Evolutionary conservation across 169 alveolate species (phyloP).

Genomic region (Plasmodium gonderi): DNA sequence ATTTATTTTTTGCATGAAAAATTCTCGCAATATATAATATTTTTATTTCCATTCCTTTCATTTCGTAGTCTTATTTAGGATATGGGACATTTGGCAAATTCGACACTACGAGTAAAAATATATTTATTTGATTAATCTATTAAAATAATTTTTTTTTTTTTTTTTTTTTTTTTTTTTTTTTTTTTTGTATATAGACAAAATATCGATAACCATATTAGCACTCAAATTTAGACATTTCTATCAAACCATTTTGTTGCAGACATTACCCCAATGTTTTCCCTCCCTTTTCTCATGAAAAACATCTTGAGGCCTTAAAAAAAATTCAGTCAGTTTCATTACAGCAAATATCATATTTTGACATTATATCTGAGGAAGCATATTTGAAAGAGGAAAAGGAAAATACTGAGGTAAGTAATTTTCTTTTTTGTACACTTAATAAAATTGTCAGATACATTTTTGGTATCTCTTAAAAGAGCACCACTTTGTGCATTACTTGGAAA

Average conservation of each 20-base stretch:
- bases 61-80: constrained; percentile 62
- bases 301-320: constrained; percentile 65
- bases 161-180: not conserved
- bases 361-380: constrained; percentile 63
- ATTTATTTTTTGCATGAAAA: not conserved
- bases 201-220: not conserved
- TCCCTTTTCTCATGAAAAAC: constrained; percentile 53
- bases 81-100: constrained; percentile 73
- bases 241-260: constrained; percentile 7
- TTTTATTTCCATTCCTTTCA: not conserved
- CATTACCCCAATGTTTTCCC: constrained; percentile 58
- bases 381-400: constrained; percentile 59
- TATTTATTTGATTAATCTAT: not conserved
- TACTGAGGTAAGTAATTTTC: constrained; percentile 10
- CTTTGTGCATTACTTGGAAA: not conserved
- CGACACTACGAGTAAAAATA: constrained; percentile 61
- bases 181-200: not conserved
- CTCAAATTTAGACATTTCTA: not conserved
- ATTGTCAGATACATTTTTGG: not conserved
- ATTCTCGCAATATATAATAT: not conserved
- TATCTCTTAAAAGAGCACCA: not conserved
- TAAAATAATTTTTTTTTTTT: not conserved
- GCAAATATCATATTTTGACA: constrained; percentile 49
- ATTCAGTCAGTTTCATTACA: constrained; percentile 67
- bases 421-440: not conserved